Evolutionary conservation across 805 yeast species (phyloP), one percentile per base, ranked within the genome.

Genomic region (Vanderwaltozyma yarrowii): DNA sequence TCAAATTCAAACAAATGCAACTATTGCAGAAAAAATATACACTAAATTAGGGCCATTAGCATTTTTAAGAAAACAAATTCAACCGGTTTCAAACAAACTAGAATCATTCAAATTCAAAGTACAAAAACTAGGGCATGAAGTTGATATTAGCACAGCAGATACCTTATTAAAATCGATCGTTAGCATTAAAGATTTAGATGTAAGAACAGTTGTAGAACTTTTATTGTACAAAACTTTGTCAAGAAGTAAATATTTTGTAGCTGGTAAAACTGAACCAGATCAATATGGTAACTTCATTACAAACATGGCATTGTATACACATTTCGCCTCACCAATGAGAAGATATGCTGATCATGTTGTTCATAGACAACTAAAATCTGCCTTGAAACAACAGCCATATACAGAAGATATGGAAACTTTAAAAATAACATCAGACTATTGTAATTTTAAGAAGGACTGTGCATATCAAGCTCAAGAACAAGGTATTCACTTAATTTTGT

Each of bases 401-500:
- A 58, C 58, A 15, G 74, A 73, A 34, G 85, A 78, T 42, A 54
- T 75, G 37, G 89, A 82, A 28, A 67, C 87, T 0, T 66, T 88
- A 50, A 80, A 83, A 52, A 80, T 84, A 51, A 73, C 84, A 24
- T 80, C 95, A 10, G 96, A 89, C 52, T 88, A 87, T 58, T 89
- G 96, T 62, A 87, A 86, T 51, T 92, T 89, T 70, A 87, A 88
- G 61, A 85, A 87, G 56, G 97, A 89, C 54, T 88, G 96, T 59
- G 92, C 97, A 2, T 78, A 77, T 45, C 75, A 75, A 44, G 96
- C 96, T 1, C 97, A 89, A 62, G 94, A 85, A 49, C 98, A 92
- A 61, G 89, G 95, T 12, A 76, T 88, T 38, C 98, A 92, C 58
- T 68, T 92, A 45, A 66, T 81, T 39, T 66, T 88, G 33, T 82